Conservation (phyloP, 1,284 basidiomycete species). For the Ganoderma resinaceum region DNA sequence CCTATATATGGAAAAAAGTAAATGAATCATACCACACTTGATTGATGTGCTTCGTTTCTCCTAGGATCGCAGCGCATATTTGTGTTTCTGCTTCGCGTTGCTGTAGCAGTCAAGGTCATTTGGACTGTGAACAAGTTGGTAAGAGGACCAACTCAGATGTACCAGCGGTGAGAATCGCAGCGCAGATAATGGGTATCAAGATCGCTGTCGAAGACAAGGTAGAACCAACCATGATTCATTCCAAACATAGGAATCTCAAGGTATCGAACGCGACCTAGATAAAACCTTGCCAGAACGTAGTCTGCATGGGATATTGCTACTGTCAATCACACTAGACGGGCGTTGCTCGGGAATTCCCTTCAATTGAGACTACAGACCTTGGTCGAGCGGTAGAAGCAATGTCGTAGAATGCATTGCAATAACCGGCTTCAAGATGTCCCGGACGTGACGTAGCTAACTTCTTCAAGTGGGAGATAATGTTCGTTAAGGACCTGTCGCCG, state of each 20-base stretch:
- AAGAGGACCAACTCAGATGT: not conserved
- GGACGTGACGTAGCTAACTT: not conserved
- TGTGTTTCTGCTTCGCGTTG: not conserved
- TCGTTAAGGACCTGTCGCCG: not conserved
- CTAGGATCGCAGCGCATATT: not conserved
- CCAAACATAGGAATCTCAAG: not conserved
- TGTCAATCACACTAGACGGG: not conserved
- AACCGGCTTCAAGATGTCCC: not conserved
- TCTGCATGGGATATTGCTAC: not conserved
- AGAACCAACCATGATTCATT: not conserved
- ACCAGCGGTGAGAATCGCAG: not conserved
- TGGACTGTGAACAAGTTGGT: not conserved
- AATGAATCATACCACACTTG: conserved; percentile 4
- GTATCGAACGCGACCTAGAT: not conserved
- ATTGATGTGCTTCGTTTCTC: not conserved
- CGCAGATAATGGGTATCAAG: not conserved
- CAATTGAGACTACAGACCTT: not conserved
- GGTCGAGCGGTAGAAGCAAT: not conserved
- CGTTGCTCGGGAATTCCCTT: not conserved
- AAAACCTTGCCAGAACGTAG: not conserved
- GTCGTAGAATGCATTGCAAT: not conserved
- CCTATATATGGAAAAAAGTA: not conserved
- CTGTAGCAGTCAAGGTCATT: not conserved
- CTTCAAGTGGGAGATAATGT: not conserved
- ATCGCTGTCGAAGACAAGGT: not conserved